Base-by-base conservation (phyloP, 805 yeast genomes). In the Grigorovia humatica region DNA sequence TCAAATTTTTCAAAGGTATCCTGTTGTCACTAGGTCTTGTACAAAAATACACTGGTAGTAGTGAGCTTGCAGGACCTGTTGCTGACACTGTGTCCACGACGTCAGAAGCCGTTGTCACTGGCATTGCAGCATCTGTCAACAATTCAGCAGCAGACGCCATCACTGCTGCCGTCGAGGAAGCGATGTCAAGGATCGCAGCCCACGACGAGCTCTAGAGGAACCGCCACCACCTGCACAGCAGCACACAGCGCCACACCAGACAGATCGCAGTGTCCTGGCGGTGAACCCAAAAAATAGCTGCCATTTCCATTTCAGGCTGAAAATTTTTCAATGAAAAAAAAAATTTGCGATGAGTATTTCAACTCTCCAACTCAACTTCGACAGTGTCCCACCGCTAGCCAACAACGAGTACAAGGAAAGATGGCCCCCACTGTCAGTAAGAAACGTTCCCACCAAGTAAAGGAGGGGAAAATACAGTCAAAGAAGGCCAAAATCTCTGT, bases 1-100 rank as follows among this genome's bases (percentile, higher is more conserved):
- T 68, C 58, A 60, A 60, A 30, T 65, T 67, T 46, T 67, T 74
- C 56, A 78, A 74, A 55, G 64, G 61, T 2, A 57, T 65, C 4
- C 50, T 68, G 38, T 49, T 56, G 9, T 49, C 65, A 2, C 47
- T 61, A 1, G 70, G 70, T 8, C 51, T 65, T 11, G 59, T 61
- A 5, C 55, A 54, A 40, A 51, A 49, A 18, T 40, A 47, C 11
- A 12, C 51, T 13, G 20, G 27, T 6, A 17, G 7, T n/a, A 8
- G 18, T 19, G 49, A 15, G 13, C 9, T 18, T 1, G 27, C 38
- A 7, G 53, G n/a, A 15, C 40, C n/a, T 20, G 5, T 3, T 11
- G 38, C 38, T 32, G 15, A 13, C 4, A 32, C 8, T 32, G 5
- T 4, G 15, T 32, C 51, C 27, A 38, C 50, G 5, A 19, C n/a